phyloP scores from a whole-genome alignment of 108 stramenopile species.

The Cyclotella choctawhatcheeana region DNA sequence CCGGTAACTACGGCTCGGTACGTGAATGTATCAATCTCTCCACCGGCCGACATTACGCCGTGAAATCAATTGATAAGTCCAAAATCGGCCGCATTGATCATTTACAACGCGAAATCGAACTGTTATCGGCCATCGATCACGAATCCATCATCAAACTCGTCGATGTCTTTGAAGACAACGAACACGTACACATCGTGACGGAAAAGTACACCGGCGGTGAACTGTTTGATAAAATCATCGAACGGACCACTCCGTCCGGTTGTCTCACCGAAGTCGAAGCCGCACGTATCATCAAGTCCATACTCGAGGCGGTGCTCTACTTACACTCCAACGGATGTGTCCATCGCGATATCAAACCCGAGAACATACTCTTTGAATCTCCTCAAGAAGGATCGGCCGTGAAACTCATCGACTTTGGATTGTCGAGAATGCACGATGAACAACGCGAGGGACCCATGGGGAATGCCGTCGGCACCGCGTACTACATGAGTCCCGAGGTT shows the following conservation, averaged over 20 bases:
- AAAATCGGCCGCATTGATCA: conserved; percentile 34
- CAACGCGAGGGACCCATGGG: conserved; percentile 49
- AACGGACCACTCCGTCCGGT: conserved; percentile 63
- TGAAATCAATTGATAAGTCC: conserved; percentile 64
- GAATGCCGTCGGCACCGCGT: conserved; percentile 78
- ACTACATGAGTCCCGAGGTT: conserved; percentile 87
- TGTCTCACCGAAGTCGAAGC: conserved; percentile 79
- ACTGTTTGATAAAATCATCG: conserved; percentile 90
- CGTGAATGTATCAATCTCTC: conserved; percentile 38
- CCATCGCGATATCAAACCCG: conserved; percentile 97
- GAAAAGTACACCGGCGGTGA: conserved; percentile 86
- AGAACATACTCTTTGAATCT: conserved; percentile 79
- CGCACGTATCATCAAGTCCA: conserved; percentile 60
- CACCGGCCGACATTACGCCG: conserved; percentile 55
- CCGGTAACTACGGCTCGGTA: conserved; percentile 39
- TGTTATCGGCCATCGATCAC: conserved; percentile 29
- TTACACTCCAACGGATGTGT: conserved; percentile 92
- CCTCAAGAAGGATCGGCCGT: conserved; percentile 21
- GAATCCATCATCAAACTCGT: conserved; percentile 53
- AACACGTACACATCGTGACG: conserved; percentile 67
- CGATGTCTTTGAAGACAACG: conserved; percentile 78
- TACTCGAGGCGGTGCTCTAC: conserved; percentile 78
- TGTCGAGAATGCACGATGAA: conserved; percentile 15
- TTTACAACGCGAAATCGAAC: conserved; percentile 27
- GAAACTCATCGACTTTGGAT: conserved; percentile 40